Percentiles rank a stretch among this genome's conserved stretches.
Evolutionary conservation across 805 yeast species (phyloP).

Genomic region (Lachancea cidri): DNA sequence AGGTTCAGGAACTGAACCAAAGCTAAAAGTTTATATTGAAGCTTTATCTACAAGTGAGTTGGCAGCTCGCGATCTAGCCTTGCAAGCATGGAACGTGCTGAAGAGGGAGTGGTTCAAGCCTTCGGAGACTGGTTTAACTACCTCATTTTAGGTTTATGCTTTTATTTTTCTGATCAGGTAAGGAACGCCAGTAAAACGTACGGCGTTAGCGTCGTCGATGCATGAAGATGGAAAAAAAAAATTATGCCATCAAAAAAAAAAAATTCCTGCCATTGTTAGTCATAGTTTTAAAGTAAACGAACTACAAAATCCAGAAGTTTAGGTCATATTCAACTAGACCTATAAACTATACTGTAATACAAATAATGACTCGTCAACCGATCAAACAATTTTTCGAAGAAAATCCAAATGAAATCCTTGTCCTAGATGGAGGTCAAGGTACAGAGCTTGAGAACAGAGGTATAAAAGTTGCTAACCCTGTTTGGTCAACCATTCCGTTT

Average conservation of each 20-base stretch:
- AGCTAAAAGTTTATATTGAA: constrained; percentile 86
- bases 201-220: neutral
- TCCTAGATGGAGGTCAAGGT: constrained; percentile 61
- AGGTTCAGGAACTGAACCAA: constrained; percentile 97
- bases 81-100: constrained; percentile 60
- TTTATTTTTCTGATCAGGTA: neutral
- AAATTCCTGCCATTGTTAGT: neutral
- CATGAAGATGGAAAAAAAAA: constrained; percentile 1
- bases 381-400: constrained; percentile 9
- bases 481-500: constrained; percentile 61
- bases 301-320: neutral
- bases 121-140: constrained; percentile 37
- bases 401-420: constrained; percentile 17
- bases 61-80: constrained; percentile 49
- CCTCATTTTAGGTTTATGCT: constrained; percentile 9
- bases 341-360: neutral
- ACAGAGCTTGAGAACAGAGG: constrained; percentile 53
- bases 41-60: constrained; percentile 48
- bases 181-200: neutral
- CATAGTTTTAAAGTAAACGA: neutral
- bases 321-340: neutral
- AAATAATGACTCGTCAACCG: constrained; percentile 9
- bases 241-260: neutral
- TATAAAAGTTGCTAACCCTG: constrained; percentile 39
- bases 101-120: constrained; percentile 68